phyloP scores from a whole-genome alignment of 352 stramenopile genomes.

The Phytopythium chamaehyphon region DNA sequence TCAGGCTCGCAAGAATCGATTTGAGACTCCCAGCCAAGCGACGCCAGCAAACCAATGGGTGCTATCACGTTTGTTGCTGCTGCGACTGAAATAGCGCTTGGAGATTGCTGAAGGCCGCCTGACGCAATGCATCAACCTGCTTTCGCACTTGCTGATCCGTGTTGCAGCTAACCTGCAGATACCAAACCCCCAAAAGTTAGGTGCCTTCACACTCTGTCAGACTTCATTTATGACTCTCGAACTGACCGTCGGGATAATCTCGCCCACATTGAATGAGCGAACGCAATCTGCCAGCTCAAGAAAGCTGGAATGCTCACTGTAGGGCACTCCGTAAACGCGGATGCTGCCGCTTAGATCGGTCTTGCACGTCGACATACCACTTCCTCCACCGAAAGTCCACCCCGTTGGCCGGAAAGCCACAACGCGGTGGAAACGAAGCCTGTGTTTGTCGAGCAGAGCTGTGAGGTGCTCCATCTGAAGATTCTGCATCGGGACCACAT shows the following conservation, averaged over 20 bases:
- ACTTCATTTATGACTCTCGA: background rate
- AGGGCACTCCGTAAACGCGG: conserved; percentile 93
- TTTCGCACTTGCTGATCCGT: conserved; percentile 58
- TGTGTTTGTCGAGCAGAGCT: conserved; percentile 60
- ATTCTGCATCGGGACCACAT: conserved; percentile 92
- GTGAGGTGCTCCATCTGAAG: conserved; percentile 91
- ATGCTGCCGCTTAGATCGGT: conserved; percentile 79
- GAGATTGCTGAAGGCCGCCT: conserved; percentile 64
- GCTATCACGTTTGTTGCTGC: conserved; percentile 14
- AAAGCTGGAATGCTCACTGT: conserved; percentile 97
- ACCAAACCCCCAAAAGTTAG: conserved; percentile 1
- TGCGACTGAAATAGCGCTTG: conserved; percentile 42
- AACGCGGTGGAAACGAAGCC: conserved; percentile 70
- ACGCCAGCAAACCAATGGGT: too few relatives aligned
- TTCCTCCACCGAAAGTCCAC: conserved; percentile 81
- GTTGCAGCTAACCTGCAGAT: conserved; percentile 64
- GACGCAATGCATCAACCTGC: conserved; percentile 60
- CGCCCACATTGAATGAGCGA: conserved; percentile 75
- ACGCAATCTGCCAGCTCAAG: conserved; percentile 93
- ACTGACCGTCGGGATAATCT: conserved; percentile 91
- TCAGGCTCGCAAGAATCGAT: too few relatives aligned
- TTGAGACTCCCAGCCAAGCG: too few relatives aligned
- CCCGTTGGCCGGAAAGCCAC: conserved; percentile 95
- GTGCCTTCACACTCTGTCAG: too few relatives aligned
- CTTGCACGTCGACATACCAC: conserved; percentile 61